phyloP scores from a whole-genome alignment of 148 eudicot species.

The Rhododendron henanense region DNA sequence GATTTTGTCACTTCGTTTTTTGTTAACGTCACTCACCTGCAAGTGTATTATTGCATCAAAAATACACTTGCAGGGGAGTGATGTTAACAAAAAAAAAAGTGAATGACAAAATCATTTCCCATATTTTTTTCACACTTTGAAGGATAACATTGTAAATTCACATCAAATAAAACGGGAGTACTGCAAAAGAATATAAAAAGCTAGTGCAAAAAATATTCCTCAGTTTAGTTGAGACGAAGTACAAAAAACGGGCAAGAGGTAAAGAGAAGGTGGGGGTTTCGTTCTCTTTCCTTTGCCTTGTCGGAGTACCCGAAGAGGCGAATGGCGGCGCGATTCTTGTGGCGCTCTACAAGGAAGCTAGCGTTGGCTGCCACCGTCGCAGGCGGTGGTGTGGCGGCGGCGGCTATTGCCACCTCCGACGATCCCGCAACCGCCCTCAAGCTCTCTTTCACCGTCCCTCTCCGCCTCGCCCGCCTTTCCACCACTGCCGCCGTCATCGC shows the following conservation, averaged over 20 bases:
- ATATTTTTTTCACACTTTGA: not conserved
- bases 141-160: not conserved
- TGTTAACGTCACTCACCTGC: too few species aligned
- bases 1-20: too few species aligned
- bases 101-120: too few species aligned
- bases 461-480: slow-evolving; percentile 68
- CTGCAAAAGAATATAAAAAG: too few species aligned
- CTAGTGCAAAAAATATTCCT: too few species aligned
- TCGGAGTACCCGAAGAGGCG: not conserved
- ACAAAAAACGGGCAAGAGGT: not conserved
- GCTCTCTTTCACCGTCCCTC: slow-evolving; percentile 69
- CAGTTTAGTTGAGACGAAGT: too few species aligned
- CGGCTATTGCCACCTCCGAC: slow-evolving; percentile 58
- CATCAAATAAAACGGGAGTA: too few species aligned
- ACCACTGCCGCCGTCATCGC: slow-evolving; percentile 72
- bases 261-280: not conserved
- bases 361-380: slow-evolving; percentile 40
- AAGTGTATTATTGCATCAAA: too few species aligned
- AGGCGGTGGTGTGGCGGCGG: slow-evolving; percentile 61
- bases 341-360: slow-evolving; percentile 47
- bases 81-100: too few species aligned
- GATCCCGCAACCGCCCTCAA: slow-evolving; percentile 68
- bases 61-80: too few species aligned
- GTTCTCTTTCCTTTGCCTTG: not conserved
- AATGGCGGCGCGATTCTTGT: slow-evolving; percentile 63